Evolutionary conservation across 192 early-diverging fungal genomes (phyloP).

Genomic region (Lobosporangium transversale): DNA sequence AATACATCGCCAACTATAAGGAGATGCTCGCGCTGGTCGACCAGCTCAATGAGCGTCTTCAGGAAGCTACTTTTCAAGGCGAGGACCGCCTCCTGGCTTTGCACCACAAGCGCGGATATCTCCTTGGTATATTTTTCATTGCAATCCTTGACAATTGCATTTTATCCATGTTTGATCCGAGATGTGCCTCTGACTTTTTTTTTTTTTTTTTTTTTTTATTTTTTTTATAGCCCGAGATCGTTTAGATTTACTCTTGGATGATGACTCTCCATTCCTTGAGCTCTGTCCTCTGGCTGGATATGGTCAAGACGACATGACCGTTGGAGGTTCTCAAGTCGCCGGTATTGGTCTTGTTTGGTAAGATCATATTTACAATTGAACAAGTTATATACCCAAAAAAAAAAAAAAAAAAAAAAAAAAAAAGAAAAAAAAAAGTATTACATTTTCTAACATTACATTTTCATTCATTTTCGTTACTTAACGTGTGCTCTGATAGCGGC

Average conservation of each 20-base stretch:
- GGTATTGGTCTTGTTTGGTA: constrained; percentile 75
- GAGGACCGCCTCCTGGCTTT: constrained; percentile 53
- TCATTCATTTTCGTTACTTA: neutral
- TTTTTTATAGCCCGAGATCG: constrained; percentile 62
- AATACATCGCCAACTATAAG: constrained; percentile 66
- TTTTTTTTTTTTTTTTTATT: constrained; percentile 1
- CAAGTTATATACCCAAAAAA: no score
- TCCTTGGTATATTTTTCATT: constrained; percentile 57
- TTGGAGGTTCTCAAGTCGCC: constrained; percentile 70
- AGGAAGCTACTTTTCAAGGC: constrained; percentile 63
- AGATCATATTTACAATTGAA: neutral
- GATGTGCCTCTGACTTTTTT: neutral
- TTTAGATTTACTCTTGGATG: constrained; percentile 67
- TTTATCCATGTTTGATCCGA: neutral
- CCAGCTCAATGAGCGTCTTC: constrained; percentile 61
- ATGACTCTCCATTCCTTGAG: constrained; percentile 73
- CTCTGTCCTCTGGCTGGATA: constrained; percentile 70
- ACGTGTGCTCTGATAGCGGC: constrained; percentile 54
- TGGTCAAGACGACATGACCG: constrained; percentile 70
- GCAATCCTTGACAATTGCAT: neutral
- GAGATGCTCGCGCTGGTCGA: constrained; percentile 63
- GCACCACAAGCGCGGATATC: constrained; percentile 69
- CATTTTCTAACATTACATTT: neutral
- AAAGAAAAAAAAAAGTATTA: no score
- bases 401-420: no score